Conservation (phyloP, 768 basidiomycete genomes). For the Xerocomellus amylosporus region DNA sequence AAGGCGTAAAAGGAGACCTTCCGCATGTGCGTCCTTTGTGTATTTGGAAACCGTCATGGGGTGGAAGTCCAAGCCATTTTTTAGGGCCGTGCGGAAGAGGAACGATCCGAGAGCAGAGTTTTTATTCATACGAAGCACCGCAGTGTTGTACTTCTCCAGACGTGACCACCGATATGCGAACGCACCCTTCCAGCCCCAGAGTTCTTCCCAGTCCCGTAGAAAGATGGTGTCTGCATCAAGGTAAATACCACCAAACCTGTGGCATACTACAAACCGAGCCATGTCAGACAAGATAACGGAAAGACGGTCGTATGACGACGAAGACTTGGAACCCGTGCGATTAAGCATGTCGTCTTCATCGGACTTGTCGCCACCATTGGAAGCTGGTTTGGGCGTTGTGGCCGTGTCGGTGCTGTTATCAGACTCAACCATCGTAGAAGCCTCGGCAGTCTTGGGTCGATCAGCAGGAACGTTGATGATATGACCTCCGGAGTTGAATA, state of each 20-base stretch:
- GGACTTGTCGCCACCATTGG: conserved; percentile 28
- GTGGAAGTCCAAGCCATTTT: conserved; percentile 94
- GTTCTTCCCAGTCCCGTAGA: conserved; percentile 96
- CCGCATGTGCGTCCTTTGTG: conserved; percentile 83
- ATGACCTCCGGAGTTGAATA: conserved; percentile 88
- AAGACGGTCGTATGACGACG: conserved; percentile 82
- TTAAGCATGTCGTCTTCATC: conserved; percentile 61
- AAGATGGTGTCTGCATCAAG: conserved; percentile 96
- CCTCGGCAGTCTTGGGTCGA: conserved; percentile 33
- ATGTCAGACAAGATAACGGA: conserved; percentile 95
- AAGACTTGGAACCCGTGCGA: conserved; percentile 85
- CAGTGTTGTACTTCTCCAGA: conserved; percentile 92
- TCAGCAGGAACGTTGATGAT: conserved; percentile 62
- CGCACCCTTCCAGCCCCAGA: conserved; percentile 96
- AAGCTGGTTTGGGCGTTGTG: conserved; percentile 16
- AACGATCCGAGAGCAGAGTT: conserved; percentile 89
- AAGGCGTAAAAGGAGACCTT: conserved; percentile 78
- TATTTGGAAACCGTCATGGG: conserved; percentile 94
- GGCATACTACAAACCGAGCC: conserved; percentile 95
- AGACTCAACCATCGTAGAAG: conserved; percentile 13
- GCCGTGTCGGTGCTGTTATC: conserved; percentile 24
- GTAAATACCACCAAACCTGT: conserved; percentile 95
- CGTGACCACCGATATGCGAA: conserved; percentile 98
- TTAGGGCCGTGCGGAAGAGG: conserved; percentile 90
- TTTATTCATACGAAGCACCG: conserved; percentile 92